phyloP scores from a whole-genome alignment of 768 basidiomycete genomes.

The Krasilnikovozyma curviuscula region DNA sequence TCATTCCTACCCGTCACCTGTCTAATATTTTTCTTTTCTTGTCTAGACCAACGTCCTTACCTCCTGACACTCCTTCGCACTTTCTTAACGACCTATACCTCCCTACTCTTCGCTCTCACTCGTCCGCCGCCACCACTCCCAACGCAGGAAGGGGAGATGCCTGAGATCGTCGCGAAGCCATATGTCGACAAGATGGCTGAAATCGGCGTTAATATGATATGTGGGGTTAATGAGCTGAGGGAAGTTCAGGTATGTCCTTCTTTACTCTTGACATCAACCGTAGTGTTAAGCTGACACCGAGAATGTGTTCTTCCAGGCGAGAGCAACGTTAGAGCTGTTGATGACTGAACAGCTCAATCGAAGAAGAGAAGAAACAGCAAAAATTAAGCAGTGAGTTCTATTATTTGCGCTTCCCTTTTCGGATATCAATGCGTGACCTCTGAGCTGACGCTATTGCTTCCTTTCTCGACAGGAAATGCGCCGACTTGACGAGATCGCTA shows the following conservation, averaged over 20 bases:
- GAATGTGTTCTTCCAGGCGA: not conserved
- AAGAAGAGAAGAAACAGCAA: not conserved
- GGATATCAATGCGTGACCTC: no score
- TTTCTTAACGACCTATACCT: constrained; percentile 35
- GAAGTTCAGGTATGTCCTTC: constrained; percentile 50
- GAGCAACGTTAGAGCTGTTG: constrained; percentile 1
- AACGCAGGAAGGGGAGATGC: constrained; percentile 31
- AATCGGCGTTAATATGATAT: constrained; percentile 70
- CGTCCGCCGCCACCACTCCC: constrained; percentile 39
- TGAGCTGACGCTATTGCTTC: no score
- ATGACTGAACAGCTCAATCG: constrained; percentile 1
- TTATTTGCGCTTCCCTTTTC: no score
- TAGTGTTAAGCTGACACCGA: not conserved
- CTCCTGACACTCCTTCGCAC: constrained; percentile 59
- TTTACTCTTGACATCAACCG: not conserved
- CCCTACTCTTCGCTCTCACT: constrained; percentile 48
- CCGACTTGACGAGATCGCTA: no score
- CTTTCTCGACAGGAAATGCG: no score
- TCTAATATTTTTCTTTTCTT: not conserved
- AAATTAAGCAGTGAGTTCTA: constrained; percentile 1
- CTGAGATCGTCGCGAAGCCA: constrained; percentile 13
- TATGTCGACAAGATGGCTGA: constrained; percentile 52
- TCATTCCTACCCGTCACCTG: not conserved
- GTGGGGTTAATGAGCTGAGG: constrained; percentile 69
- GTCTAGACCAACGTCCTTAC: constrained; percentile 40